These are phyloP conservation scores for Lentinula boryana DNA, from an alignment of 768 basidiomycete species.

Conservation along the genomic window DNA sequence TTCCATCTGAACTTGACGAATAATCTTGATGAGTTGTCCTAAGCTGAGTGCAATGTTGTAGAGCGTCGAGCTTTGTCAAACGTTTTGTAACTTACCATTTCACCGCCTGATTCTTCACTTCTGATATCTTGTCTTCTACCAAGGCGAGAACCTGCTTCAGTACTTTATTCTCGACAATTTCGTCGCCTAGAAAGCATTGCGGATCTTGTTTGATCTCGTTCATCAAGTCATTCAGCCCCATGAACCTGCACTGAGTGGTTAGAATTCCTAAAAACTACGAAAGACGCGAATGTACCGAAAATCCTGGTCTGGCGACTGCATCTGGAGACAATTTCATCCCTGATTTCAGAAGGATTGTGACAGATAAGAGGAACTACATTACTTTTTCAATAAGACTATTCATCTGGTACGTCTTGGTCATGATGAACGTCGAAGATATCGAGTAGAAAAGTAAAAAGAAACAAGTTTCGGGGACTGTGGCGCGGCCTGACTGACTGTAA, in stretches of 20 bases:
- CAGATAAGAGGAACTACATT: not conserved
- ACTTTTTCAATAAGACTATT: slow-evolving; percentile 82
- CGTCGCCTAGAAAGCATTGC: slow-evolving; percentile 74
- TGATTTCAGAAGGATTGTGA: slow-evolving; percentile 5
- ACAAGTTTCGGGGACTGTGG: not conserved
- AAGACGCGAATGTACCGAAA: slow-evolving; percentile 51
- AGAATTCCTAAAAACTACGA: slow-evolving; percentile 10
- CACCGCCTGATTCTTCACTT: slow-evolving; percentile 97
- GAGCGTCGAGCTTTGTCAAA: not conserved
- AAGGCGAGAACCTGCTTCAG: slow-evolving; percentile 79
- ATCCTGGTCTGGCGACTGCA: slow-evolving; percentile 89
- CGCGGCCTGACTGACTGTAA: not conserved
- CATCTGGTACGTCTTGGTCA: slow-evolving; percentile 86
- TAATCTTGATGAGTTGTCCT: slow-evolving; percentile 85
- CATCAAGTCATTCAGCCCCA: slow-evolving; percentile 95
- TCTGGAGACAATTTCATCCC: slow-evolving; percentile 35
- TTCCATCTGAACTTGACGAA: slow-evolving; percentile 78
- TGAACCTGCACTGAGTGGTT: slow-evolving; percentile 56
- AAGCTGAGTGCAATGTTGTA: slow-evolving; percentile 45
- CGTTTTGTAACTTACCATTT: slow-evolving; percentile 63
- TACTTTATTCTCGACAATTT: slow-evolving; percentile 78
- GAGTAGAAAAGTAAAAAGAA: not conserved
- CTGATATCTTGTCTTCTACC: slow-evolving; percentile 92
- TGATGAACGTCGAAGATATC: slow-evolving; percentile 26
- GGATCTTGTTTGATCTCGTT: slow-evolving; percentile 80